Conservation (phyloP, 2,329 filamentous ascomycete species). For the Colletotrichum neosansevieriae region DNA sequence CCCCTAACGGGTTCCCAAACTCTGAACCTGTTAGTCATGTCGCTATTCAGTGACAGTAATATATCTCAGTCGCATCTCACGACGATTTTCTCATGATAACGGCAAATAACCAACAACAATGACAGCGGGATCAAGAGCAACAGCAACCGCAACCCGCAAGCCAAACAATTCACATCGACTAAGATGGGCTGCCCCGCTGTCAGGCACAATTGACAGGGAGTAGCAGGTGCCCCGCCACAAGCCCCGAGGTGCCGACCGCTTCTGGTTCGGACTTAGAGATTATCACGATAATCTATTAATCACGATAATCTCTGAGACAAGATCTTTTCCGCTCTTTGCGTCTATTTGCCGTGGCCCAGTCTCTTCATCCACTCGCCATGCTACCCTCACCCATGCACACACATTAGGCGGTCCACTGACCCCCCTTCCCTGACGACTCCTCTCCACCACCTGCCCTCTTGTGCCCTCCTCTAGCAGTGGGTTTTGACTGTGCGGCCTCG, state of each 20-base stretch:
- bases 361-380: conserved; percentile 28
- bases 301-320: conserved; percentile 32
- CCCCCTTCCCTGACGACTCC: conserved; percentile 35
- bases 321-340: conserved; percentile 23
- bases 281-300: conserved; percentile 36
- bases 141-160: too few species aligned
- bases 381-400: conserved; percentile 33
- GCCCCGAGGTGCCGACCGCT: conserved; percentile 31
- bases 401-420: conserved; percentile 34
- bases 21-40: background rate
- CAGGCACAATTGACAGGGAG: conserved; percentile 24
- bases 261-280: conserved; percentile 32
- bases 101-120: too few species aligned
- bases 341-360: conserved; percentile 18
- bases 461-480: conserved; percentile 46
- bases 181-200: conserved; percentile 20
- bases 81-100: too few species aligned
- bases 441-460: conserved; percentile 44
- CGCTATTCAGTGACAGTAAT: too few species aligned
- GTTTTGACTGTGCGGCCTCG: conserved; percentile 90
- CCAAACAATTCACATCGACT: too few species aligned
- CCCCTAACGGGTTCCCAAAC: background rate
- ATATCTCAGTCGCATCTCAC: too few species aligned
- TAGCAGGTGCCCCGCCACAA: conserved; percentile 26
- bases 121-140: too few species aligned